Conservation (phyloP, 106 monocot genomes). For the Dendrobium catenatum region DNA sequence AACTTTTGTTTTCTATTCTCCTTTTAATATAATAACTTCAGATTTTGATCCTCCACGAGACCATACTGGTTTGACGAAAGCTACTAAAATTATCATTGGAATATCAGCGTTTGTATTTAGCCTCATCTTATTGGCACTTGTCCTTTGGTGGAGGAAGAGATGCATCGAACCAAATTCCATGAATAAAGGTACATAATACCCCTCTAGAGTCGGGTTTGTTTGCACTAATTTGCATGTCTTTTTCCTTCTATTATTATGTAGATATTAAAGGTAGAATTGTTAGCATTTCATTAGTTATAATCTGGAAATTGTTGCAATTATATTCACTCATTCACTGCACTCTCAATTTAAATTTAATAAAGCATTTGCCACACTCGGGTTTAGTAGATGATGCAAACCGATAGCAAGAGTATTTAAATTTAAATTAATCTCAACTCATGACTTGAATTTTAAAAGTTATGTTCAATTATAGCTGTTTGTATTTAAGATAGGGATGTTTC, state of each 20-base stretch:
- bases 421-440: too few species aligned
- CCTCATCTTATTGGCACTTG: slow-evolving; percentile 7
- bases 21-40: neutral
- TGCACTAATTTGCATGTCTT: neutral
- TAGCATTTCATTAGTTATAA: too few species aligned
- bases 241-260: neutral
- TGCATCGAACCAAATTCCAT: neutral
- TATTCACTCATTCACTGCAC: too few species aligned
- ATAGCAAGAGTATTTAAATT: too few species aligned
- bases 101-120: neutral
- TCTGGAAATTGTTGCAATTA: too few species aligned
- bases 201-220: neutral
- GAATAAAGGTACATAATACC: slow-evolving; percentile 1
- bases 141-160: slow-evolving; percentile 3
- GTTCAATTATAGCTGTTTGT: too few species aligned
- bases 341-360: too few species aligned
- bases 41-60: slow-evolving; percentile 8
- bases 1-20: neutral
- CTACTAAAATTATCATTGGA: slow-evolving; percentile 3
- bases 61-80: slow-evolving; percentile 1
- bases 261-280: neutral
- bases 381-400: too few species aligned
- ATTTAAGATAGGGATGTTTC: too few species aligned
- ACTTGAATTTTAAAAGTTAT: too few species aligned
- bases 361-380: too few species aligned